These are phyloP conservation scores for Hyphopichia burtonii DNA, from an alignment of 1,139 yeast species.

Conservation along the genomic window DNA sequence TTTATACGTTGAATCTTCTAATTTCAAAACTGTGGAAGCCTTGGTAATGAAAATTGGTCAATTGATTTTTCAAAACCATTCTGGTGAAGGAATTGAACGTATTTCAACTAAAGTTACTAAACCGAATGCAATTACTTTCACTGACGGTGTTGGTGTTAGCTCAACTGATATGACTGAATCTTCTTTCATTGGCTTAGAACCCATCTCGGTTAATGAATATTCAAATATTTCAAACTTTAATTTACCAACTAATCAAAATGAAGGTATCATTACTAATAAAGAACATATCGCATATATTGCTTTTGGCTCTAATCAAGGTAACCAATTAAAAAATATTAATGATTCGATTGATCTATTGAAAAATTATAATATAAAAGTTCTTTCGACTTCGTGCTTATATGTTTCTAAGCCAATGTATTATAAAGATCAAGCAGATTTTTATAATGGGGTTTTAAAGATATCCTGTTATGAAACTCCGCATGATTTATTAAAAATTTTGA, in stretches of 20 bases:
- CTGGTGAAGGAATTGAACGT: slow-evolving; percentile 31
- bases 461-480: slow-evolving; percentile 54
- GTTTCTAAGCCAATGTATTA: slow-evolving; percentile 92
- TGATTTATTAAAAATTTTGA: slow-evolving; percentile 58
- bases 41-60: slow-evolving; percentile 74
- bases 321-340: slow-evolving; percentile 60
- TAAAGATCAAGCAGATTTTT: slow-evolving; percentile 74
- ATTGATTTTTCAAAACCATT: slow-evolving; percentile 45
- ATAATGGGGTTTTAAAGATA: slow-evolving; percentile 80
- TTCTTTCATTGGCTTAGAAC: slow-evolving; percentile 28
- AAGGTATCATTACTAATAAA: slow-evolving; percentile 11
- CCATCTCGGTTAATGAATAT: slow-evolving; percentile 13
- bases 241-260: slow-evolving; percentile 33
- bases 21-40: slow-evolving; percentile 92
- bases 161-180: slow-evolving; percentile 45
- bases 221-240: slow-evolving; percentile 23
- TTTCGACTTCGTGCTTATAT: slow-evolving; percentile 73
- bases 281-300: slow-evolving; percentile 70
- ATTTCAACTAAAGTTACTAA: slow-evolving; percentile 69
- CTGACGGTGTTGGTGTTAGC: slow-evolving; percentile 89
- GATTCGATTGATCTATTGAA: slow-evolving; percentile 55
- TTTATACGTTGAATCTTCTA: slow-evolving; percentile 65
- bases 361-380: slow-evolving; percentile 43
- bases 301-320: slow-evolving; percentile 86
- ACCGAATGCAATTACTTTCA: slow-evolving; percentile 83